These are phyloP conservation scores for Phytopythium aichiense DNA, from an alignment of 352 stramenopile species.

Conservation along the genomic window DNA sequence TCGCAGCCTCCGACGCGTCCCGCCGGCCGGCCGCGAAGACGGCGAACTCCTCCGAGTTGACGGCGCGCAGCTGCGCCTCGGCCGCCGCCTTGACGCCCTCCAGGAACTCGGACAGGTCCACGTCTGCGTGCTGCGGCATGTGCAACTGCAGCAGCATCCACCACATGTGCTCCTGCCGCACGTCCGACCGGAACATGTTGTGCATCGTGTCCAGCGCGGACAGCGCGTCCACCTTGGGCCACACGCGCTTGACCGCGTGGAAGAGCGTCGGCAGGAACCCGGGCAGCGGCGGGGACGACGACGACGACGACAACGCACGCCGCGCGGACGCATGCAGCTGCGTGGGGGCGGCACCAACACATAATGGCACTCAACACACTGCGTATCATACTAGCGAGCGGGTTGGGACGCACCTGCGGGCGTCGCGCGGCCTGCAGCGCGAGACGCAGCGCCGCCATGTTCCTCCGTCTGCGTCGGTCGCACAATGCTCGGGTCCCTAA, in stretches of 20 bases:
- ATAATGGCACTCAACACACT: no score
- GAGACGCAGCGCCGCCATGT: no score
- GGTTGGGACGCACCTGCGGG: no score
- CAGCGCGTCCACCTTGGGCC: constrained; percentile 14
- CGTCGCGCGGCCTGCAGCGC: no score
- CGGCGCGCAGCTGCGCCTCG: constrained; percentile 22
- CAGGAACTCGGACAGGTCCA: constrained; percentile 41
- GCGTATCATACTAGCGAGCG: no score
- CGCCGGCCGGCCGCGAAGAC: constrained; percentile 18
- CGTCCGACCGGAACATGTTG: constrained; percentile 20
- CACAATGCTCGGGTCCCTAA: no score
- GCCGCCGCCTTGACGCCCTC: constrained; percentile 23
- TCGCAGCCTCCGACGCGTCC: constrained; percentile 7
- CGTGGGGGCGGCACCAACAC: not conserved
- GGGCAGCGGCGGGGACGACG: constrained; percentile 10
- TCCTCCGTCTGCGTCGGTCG: no score
- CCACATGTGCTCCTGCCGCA: constrained; percentile 19
- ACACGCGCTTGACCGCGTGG: constrained; percentile 14
- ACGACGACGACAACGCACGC: constrained; percentile 6
- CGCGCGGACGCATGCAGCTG: not conserved
- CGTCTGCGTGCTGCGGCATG: constrained; percentile 20
- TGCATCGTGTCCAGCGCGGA: constrained; percentile 20
- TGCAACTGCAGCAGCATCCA: constrained; percentile 32
- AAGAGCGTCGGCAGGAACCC: constrained; percentile 14
- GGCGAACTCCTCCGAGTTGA: constrained; percentile 34